Evolutionary conservation across 2,329 filamentous ascomycete genomes (phyloP).

Genomic region (Mollisiaceae sp.): DNA sequence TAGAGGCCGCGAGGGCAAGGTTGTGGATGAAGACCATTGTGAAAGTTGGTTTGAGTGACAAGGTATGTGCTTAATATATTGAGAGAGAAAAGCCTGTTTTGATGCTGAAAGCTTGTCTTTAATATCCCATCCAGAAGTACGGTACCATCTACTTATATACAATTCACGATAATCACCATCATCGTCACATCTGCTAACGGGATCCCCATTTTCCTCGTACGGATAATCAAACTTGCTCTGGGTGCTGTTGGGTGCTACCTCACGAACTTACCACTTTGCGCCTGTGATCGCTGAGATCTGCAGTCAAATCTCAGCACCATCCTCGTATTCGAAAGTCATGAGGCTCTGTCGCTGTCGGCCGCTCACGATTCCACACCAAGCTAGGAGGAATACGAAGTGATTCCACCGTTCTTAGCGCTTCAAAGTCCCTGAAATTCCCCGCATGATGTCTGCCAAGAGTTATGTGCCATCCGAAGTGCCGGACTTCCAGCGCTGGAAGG

Average conservation of each 20-base stretch:
- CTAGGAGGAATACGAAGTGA: neutral
- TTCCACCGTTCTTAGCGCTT: neutral
- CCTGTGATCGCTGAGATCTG: constrained; percentile 5
- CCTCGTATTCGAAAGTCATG: constrained; percentile 8
- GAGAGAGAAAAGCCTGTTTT: neutral
- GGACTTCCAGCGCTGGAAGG: neutral
- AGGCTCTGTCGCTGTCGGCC: constrained; percentile 1
- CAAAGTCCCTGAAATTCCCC: neutral
- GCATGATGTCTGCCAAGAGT: constrained; percentile 1
- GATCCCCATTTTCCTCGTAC: neutral
- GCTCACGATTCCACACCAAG: neutral
- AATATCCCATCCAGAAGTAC: neutral
- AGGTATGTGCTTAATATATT: neutral
- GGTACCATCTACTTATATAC: neutral
- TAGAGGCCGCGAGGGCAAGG: constrained; percentile 26
- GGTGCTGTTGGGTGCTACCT: neutral
- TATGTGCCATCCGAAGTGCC: neutral
- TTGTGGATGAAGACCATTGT: constrained; percentile 30
- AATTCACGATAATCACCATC: too few species aligned
- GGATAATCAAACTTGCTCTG: neutral
- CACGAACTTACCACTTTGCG: neutral
- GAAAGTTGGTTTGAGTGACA: neutral
- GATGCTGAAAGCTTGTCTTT: neutral
- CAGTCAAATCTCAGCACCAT: neutral
- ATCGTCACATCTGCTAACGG: neutral